Conservation (phyloP, 768 basidiomycete species). For the Lenzites betulinus region DNA sequence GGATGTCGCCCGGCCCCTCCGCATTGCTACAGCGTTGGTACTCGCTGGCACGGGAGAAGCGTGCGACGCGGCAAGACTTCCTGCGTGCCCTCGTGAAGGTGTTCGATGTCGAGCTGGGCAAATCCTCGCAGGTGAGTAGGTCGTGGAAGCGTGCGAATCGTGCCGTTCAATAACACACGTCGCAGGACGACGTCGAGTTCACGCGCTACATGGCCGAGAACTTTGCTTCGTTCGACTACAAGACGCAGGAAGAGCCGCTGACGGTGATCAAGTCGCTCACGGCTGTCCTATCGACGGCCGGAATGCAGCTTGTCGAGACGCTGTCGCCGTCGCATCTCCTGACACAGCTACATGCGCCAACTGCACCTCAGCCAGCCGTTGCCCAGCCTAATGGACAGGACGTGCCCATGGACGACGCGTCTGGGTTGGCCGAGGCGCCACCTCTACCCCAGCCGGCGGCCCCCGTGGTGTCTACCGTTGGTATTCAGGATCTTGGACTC, state of each 20-base stretch:
- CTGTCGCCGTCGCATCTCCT: conserved; percentile 73
- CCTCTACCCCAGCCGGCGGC: neutral
- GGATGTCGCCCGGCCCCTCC: conserved; percentile 58
- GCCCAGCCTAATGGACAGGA: neutral
- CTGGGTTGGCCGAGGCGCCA: neutral
- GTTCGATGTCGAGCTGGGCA: conserved; percentile 70
- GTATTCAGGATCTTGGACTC: conserved; percentile 31
- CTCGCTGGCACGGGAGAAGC: conserved; percentile 86
- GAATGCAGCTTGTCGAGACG: conserved; percentile 77
- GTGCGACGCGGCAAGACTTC: conserved; percentile 83
- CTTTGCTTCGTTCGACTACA: conserved; percentile 90
- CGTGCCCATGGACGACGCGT: conserved; percentile 5
- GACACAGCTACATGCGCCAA: conserved; percentile 51
- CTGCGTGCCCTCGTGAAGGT: conserved; percentile 78
- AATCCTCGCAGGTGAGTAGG: conserved; percentile 56
- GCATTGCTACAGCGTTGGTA: conserved; percentile 93
- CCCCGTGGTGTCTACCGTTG: conserved; percentile 12
- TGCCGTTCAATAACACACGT: neutral
- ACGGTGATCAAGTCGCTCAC: conserved; percentile 83
- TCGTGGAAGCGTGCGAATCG: too few species aligned
- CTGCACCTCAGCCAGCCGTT: neutral
- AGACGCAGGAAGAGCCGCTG: conserved; percentile 90
- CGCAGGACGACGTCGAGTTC: conserved; percentile 81
- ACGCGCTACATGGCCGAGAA: conserved; percentile 95
- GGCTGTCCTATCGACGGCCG: conserved; percentile 71